phyloP scores from a whole-genome alignment of 768 basidiomycete genomes.

The Xerocomellus intermedius region DNA sequence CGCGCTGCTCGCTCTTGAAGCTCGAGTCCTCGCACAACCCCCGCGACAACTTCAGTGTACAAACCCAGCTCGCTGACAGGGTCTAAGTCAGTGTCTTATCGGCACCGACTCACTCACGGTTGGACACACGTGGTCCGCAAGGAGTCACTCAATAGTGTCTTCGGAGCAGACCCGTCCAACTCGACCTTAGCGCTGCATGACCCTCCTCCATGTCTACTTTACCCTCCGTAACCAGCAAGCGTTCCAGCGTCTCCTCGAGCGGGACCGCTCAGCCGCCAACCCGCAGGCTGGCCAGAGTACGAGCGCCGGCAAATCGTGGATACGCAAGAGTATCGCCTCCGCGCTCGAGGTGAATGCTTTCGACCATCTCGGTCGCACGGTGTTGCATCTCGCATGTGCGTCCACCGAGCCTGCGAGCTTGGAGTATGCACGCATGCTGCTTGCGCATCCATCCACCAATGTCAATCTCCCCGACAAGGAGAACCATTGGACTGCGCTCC shows the following conservation, averaged over 20 bases:
- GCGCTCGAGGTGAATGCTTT: conserved; percentile 64
- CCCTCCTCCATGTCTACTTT: conserved; percentile 77
- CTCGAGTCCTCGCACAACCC: neutral
- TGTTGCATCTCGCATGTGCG: conserved; percentile 78
- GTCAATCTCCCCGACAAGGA: conserved; percentile 81
- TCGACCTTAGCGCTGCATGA: conserved; percentile 51
- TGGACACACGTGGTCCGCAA: conserved; percentile 23
- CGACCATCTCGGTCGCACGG: conserved; percentile 71
- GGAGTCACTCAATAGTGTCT: conserved; percentile 26
- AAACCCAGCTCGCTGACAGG: neutral
- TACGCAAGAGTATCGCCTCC: conserved; percentile 39
- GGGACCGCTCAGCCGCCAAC: conserved; percentile 36
- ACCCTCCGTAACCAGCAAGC: conserved; percentile 67
- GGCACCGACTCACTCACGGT: conserved; percentile 14
- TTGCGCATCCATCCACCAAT: conserved; percentile 72
- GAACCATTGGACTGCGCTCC: conserved; percentile 89
- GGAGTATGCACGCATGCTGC: conserved; percentile 75
- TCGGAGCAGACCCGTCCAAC: conserved; percentile 21
- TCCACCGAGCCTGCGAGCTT: conserved; percentile 58
- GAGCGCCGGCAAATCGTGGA: conserved; percentile 61
- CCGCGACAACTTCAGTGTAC: neutral
- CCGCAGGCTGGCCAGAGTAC: conserved; percentile 32
- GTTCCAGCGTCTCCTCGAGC: conserved; percentile 74
- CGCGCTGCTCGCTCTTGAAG: neutral
- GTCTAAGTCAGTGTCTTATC: conserved; percentile 12